Percentiles rank a stretch among this genome's conserved stretches.
These are phyloP conservation scores for Kalmusia sp. DNA, from an alignment of 2,329 filamentous ascomycete genomes.

Conservation along the genomic window DNA sequence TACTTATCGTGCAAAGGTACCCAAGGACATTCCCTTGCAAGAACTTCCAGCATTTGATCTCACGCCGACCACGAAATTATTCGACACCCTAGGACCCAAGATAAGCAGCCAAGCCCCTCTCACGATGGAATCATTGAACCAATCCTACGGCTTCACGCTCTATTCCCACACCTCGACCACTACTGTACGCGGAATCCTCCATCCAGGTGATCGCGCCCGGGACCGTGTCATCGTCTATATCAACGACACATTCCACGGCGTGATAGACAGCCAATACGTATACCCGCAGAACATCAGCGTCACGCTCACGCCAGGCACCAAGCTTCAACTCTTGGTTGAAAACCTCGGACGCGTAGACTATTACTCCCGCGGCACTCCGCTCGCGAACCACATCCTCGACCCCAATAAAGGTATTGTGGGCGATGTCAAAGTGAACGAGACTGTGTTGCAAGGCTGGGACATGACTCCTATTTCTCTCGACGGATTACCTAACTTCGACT, in stretches of 20 bases:
- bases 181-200: constrained; percentile 40
- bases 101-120: constrained; percentile 37
- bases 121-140: constrained; percentile 56
- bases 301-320: constrained; percentile 48
- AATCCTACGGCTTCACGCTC: constrained; percentile 54
- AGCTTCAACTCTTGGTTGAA: constrained; percentile 55
- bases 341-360: constrained; percentile 61
- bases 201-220: constrained; percentile 53
- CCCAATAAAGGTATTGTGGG: constrained; percentile 56
- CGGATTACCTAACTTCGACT: neutral
- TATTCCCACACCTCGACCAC: constrained; percentile 49
- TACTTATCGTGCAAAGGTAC: constrained; percentile 28
- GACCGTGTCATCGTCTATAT: constrained; percentile 59
- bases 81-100: constrained; percentile 41
- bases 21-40: constrained; percentile 40
- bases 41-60: constrained; percentile 48
- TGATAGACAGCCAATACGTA: constrained; percentile 57
- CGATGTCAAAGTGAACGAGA: constrained; percentile 50
- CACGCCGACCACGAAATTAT: constrained; percentile 48
- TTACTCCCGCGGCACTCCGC: constrained; percentile 43
- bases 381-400: constrained; percentile 39
- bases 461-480: constrained; percentile 49
- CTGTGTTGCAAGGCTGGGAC: constrained; percentile 48
- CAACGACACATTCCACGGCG: constrained; percentile 50
- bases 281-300: constrained; percentile 49